phyloP scores from a whole-genome alignment of 129 eudicot genomes.

The sunflower (Helianthus annuus) region DNA sequence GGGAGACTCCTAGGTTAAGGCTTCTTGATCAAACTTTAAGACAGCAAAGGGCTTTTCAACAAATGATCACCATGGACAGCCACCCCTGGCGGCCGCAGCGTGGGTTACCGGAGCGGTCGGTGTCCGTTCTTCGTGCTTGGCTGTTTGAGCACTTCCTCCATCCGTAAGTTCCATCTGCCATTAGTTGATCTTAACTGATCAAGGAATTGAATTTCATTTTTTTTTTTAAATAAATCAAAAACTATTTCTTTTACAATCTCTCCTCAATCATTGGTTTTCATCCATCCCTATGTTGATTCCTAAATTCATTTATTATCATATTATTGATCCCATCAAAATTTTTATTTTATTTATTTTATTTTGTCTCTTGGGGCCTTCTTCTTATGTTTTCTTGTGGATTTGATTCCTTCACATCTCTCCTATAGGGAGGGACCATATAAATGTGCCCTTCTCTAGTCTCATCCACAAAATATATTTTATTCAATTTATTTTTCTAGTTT shows the following conservation, averaged over 20 bases:
- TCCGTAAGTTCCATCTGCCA: conserved; percentile 51
- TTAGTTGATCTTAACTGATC: not conserved
- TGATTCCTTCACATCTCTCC: conserved; percentile 49
- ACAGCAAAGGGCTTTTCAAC: conserved; percentile 87
- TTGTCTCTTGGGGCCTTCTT: conserved; percentile 35
- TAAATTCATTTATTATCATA: conserved; percentile 38
- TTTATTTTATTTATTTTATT: conserved; percentile 18
- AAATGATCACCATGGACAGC: conserved; percentile 81
- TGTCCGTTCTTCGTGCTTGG: conserved; percentile 97
- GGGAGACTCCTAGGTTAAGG: conserved; percentile 93
- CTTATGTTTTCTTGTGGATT: conserved; percentile 60
- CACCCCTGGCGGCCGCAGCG: conserved; percentile 99
- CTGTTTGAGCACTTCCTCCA: conserved; percentile 97
- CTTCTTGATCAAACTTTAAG: conserved; percentile 90
- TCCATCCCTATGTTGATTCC: conserved; percentile 49
- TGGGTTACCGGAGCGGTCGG: conserved; percentile 92
- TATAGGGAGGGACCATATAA: conserved; percentile 51
- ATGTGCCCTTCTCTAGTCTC: conserved; percentile 39
- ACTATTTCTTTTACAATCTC: conserved; percentile 9
- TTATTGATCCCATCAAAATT: conserved; percentile 22
- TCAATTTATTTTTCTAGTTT: conserved; percentile 8
- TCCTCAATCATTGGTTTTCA: conserved; percentile 43
- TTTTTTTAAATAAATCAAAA: not conserved
- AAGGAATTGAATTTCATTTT: conserved; percentile 7
- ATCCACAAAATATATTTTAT: conserved; percentile 28